Conservation (phyloP, 352 stramenopile species). For the Pythium rishiriense region DNA sequence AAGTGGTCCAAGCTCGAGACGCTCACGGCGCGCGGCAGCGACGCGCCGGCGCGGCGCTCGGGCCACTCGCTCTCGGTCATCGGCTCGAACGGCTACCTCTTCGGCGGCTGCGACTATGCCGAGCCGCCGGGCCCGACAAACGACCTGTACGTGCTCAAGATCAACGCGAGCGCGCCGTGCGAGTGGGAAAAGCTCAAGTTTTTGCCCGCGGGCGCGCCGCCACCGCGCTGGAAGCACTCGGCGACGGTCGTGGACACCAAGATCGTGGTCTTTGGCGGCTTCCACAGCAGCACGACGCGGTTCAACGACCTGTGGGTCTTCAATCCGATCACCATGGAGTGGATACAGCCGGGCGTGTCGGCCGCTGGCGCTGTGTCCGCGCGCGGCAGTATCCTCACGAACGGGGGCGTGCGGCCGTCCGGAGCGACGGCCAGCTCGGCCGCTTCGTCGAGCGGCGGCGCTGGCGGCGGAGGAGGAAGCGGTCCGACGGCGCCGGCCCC, state of each 20-base stretch:
- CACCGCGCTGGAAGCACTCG: constrained; percentile 90
- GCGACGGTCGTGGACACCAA: constrained; percentile 86
- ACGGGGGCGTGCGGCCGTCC: not conserved
- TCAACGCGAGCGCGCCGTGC: constrained; percentile 60
- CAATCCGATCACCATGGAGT: constrained; percentile 93
- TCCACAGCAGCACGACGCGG: constrained; percentile 81
- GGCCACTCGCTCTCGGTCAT: constrained; percentile 93
- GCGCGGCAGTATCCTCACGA: constrained; percentile 20
- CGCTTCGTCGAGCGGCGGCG: too few species aligned
- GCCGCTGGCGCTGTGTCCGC: constrained; percentile 30
- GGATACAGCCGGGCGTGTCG: constrained; percentile 56
- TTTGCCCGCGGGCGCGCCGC: constrained; percentile 31
- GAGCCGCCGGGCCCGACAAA: constrained; percentile 91
- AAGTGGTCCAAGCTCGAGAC: constrained; percentile 63
- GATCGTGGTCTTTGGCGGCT: constrained; percentile 95
- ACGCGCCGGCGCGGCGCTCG: constrained; percentile 88
- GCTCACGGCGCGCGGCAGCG: constrained; percentile 64
- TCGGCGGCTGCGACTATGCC: constrained; percentile 91
- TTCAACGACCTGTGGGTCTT: constrained; percentile 98
- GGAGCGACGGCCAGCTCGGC: not conserved
- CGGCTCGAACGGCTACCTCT: constrained; percentile 89
- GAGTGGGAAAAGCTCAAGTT: constrained; percentile 76
- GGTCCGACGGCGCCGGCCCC: constrained; percentile 48
- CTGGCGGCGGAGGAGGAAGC: not conserved
- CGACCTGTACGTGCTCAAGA: constrained; percentile 93